These are phyloP conservation scores for Saccharomyces kudriavzevii DNA, from an alignment of 805 yeast genomes.

Conservation along the genomic window DNA sequence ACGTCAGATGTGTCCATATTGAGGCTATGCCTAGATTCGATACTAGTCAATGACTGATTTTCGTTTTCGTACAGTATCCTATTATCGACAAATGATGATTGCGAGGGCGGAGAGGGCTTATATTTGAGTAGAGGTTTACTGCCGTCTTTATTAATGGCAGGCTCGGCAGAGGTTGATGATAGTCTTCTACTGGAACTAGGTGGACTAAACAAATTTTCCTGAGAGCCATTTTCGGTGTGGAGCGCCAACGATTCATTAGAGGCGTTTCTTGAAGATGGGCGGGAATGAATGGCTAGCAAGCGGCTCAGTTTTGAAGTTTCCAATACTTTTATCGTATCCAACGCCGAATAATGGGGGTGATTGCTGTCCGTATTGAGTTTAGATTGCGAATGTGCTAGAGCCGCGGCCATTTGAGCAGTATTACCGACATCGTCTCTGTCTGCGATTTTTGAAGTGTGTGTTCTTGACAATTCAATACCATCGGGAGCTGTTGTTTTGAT, in stretches of 20 bases:
- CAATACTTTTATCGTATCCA: background rate
- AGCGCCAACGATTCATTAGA: background rate
- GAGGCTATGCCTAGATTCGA: background rate
- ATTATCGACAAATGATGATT: background rate
- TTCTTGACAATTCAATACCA: background rate
- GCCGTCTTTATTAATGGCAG: background rate
- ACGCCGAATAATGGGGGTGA: background rate
- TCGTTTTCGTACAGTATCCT: background rate
- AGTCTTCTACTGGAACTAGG: background rate
- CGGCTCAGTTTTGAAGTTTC: background rate
- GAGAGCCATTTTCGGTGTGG: background rate
- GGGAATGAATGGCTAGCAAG: background rate
- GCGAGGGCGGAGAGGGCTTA: background rate
- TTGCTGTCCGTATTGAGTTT: background rate
- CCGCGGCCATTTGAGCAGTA: constrained; percentile 1
- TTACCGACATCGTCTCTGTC: background rate
- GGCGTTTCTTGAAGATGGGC: background rate
- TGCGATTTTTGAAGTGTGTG: background rate
- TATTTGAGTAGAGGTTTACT: background rate
- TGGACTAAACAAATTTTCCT: background rate
- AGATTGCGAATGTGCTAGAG: background rate
- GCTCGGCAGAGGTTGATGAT: background rate
- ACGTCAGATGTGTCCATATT: background rate
- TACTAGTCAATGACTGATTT: background rate
- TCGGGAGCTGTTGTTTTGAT: background rate